Evolutionary conservation across 2,329 filamentous ascomycete species (phyloP).

Genomic region (Penicillium olsonii): DNA sequence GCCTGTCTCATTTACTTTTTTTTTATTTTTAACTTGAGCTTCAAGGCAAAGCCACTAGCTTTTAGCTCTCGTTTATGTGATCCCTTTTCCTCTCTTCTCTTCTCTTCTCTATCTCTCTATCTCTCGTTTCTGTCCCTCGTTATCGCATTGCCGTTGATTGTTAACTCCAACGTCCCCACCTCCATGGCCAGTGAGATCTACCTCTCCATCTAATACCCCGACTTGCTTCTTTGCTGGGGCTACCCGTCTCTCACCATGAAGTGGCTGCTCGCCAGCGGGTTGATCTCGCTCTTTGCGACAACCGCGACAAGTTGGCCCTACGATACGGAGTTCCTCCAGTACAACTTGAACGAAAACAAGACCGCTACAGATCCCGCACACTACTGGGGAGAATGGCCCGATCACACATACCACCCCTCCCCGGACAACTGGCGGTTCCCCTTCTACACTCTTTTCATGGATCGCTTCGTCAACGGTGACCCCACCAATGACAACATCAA

Average conservation of each 20-base stretch:
- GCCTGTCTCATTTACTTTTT: constrained; percentile 8
- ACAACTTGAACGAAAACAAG: constrained; percentile 63
- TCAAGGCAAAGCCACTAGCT: constrained; percentile 8
- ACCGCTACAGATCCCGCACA: constrained; percentile 56
- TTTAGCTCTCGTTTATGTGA: constrained; percentile 5
- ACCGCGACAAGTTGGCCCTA: constrained; percentile 45
- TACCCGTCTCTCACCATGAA: constrained; percentile 32
- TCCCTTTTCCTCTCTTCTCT: not conserved
- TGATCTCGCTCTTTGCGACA: constrained; percentile 34
- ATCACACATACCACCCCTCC: constrained; percentile 54
- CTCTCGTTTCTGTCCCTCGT: constrained; percentile 4
- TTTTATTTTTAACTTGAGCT: constrained; percentile 13
- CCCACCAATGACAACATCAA: constrained; percentile 42
- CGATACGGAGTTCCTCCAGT: constrained; percentile 53
- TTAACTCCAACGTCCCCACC: not conserved
- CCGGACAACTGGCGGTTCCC: constrained; percentile 66
- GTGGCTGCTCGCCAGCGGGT: constrained; percentile 29
- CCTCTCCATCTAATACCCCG: no score
- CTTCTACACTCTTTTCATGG: constrained; percentile 65
- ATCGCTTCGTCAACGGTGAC: constrained; percentile 63
- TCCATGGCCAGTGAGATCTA: constrained; percentile 2
- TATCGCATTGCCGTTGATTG: not conserved
- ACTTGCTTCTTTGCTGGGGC: no score
- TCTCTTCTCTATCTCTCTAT: not conserved
- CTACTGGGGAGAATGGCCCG: constrained; percentile 58